These are phyloP conservation scores for Tricholomella constricta DNA, from an alignment of 768 basidiomycete genomes.

Conservation along the genomic window DNA sequence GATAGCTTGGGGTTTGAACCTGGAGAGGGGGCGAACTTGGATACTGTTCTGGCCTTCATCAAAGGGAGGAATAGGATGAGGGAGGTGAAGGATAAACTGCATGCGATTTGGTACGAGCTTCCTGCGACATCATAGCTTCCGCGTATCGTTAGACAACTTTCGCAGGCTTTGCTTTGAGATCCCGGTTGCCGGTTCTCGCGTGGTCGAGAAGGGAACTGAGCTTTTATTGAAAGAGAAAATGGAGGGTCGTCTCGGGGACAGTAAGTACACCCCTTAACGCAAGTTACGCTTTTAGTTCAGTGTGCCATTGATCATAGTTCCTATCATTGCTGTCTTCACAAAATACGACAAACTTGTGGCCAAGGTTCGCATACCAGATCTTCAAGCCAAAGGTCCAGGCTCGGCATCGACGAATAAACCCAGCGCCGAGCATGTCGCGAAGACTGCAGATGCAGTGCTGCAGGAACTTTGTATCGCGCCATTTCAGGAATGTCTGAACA, in stretches of 20 bases:
- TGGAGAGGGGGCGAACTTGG: constrained; percentile 25
- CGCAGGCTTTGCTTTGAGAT: constrained; percentile 31
- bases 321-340: constrained; percentile 35
- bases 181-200: constrained; percentile 23
- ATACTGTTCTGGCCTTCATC: constrained; percentile 28
- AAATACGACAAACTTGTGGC: constrained; percentile 35
- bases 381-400: too few species aligned
- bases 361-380: too few species aligned
- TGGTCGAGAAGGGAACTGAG: constrained; percentile 28
- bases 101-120: constrained; percentile 34
- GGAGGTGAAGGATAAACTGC: constrained; percentile 27
- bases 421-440: too few species aligned
- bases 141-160: neutral
- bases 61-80: constrained; percentile 13
- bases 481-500: too few species aligned
- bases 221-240: constrained; percentile 19
- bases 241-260: too few species aligned
- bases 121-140: too few species aligned
- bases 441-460: too few species aligned
- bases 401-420: too few species aligned
- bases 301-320: too few species aligned
- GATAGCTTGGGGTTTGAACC: constrained; percentile 33
- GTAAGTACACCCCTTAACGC: too few species aligned
- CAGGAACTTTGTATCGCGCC: too few species aligned
- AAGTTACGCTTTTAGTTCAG: too few species aligned